phyloP scores from a whole-genome alignment of 176 grass and related monocot genomes.

The Raddia distichophylla region DNA sequence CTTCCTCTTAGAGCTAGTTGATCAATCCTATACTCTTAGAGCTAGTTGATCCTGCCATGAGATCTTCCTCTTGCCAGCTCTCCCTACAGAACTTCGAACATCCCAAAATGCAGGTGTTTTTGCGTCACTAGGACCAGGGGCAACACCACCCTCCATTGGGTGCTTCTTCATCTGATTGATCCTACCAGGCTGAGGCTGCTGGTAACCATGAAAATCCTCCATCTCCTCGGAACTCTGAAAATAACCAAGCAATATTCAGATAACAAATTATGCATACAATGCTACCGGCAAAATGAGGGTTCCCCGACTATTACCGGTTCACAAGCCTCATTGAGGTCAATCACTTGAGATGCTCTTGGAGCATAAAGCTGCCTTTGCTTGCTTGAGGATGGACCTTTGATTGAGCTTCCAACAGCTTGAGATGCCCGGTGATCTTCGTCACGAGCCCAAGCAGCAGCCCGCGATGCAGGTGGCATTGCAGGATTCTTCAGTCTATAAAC shows the following conservation, averaged over 20 bases:
- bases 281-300: background rate
- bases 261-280: background rate
- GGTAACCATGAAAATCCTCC: constrained; percentile 36
- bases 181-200: constrained; percentile 2
- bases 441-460: background rate
- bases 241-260: constrained; percentile 10
- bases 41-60: constrained; percentile 74
- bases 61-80: constrained; percentile 61
- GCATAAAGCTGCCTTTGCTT: constrained; percentile 3
- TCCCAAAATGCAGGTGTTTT: constrained; percentile 43
- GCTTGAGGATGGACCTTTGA: constrained; percentile 19
- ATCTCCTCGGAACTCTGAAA: constrained; percentile 55
- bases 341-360: constrained; percentile 40
- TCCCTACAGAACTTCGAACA: constrained; percentile 12
- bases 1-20: too few relatives aligned
- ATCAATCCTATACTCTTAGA: constrained; percentile 63
- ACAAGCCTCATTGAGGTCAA: constrained; percentile 72
- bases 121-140: constrained; percentile 16
- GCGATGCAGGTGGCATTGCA: background rate
- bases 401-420: constrained; percentile 10
- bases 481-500: constrained; percentile 53
- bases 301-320: constrained; percentile 47
- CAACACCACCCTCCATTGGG: constrained; percentile 13
- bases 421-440: background rate
- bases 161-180: constrained; percentile 29